Percentiles rank a stretch among this genome's conserved stretches.
phyloP scores from a whole-genome alignment of 768 basidiomycete species.

The Chalciporus sphaerocephalus region DNA sequence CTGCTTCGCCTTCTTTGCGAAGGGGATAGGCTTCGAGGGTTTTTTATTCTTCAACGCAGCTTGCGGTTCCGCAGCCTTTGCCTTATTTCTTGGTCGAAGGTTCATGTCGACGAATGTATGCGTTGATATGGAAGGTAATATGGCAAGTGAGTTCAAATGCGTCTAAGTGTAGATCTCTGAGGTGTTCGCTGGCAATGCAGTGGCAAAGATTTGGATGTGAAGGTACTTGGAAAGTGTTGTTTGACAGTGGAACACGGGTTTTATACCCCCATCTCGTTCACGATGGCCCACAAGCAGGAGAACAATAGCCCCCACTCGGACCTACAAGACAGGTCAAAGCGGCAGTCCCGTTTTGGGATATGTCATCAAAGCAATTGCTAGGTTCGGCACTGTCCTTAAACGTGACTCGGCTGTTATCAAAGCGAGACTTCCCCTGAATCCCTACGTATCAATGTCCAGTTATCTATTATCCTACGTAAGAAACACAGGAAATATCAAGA shows the following conservation, averaged over 20 bases:
- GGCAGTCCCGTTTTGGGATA: constrained; percentile 9
- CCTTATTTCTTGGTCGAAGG: constrained; percentile 10
- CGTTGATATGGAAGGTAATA: not conserved
- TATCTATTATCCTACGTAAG: not conserved
- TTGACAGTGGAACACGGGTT: constrained; percentile 1
- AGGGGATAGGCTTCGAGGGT: not conserved
- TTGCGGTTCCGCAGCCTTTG: not conserved
- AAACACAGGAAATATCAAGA: too few species aligned
- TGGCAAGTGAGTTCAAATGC: not conserved
- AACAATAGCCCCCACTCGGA: constrained; percentile 15
- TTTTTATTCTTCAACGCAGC: not conserved
- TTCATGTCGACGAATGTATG: constrained; percentile 7
- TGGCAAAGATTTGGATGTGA: not conserved
- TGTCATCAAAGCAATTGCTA: not conserved
- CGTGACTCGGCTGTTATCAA: not conserved
- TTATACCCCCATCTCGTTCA: constrained; percentile 4
- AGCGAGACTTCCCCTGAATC: not conserved
- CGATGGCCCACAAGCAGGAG: constrained; percentile 2
- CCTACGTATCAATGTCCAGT: not conserved
- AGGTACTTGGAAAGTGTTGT: not conserved
- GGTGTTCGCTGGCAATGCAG: not conserved
- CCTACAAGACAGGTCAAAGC: constrained; percentile 14
- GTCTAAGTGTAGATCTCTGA: not conserved
- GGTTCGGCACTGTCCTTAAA: not conserved
- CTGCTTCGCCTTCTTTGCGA: not conserved